Evolutionary conservation across 768 basidiomycete species (phyloP), one percentile per base, ranked within the genome.

Genomic region (Hortiboletus flavorubellus): DNA sequence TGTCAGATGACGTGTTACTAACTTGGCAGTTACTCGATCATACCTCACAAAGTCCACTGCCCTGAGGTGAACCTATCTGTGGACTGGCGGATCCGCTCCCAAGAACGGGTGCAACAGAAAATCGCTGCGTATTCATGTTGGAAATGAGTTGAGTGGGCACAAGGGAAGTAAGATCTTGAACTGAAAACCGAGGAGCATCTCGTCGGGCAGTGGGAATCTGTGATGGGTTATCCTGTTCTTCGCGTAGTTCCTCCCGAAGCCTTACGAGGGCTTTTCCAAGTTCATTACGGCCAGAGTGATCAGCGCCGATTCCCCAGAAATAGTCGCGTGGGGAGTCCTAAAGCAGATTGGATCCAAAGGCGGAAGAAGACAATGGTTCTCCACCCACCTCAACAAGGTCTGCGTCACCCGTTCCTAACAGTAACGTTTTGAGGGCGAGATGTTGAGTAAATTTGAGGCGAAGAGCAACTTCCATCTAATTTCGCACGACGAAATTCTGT

Each of bases 401-500:
- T 18, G 80, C 82, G 60, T 84, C 80, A 3, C 82, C 85, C 5
- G 89, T 90, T 8, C 73, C 77, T 12, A 90, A 75, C 5, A 90
- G 78, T 56, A 85, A 75, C 15, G 75, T 73, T 61, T 76, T 78
- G 39, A 91, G 73, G 64, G 81, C 81, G 6, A 68, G 58, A 61
- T 90, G 86, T 67, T 91, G 88, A 14, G 78, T 82, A 57, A 90
- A 91, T 68, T 91, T 91, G 63, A 80, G 78, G 64, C 77, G 81
- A 42, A 87, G 68, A 7, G 80, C 73, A 52, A 79, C 72, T 53
- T 89, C 85, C 86, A 89, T 87, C 86, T 87, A 46, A 6, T 12
- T 57, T 45, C 38, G 8, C 30, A 23, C n/a, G 33, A 47, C n/a
- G 8, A 49, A 30, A 42, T 1, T 12, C 4, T 8, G 26, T 52